Base-by-base conservation (phyloP, 2,329 filamentous ascomycete genomes). In the Pseudogymnoascus sp. region DNA sequence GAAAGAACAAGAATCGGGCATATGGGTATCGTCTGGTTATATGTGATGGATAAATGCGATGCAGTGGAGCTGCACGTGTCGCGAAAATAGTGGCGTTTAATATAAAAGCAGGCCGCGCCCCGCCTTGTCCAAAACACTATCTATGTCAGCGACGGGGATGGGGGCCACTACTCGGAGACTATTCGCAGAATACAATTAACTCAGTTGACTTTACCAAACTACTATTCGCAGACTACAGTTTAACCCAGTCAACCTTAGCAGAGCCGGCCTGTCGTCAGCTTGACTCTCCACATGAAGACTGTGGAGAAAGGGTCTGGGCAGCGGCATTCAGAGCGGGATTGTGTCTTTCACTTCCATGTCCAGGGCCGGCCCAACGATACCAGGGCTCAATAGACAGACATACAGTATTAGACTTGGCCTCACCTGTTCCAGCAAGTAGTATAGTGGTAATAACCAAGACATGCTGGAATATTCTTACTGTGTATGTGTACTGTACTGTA, bases 31-130 rank as follows among this genome's bases (percentile, higher is more conserved):
- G 26, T 33, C 49, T 55, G 49, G 49, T 33, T 55, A 55, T 55
- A 55, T 33, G 49, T 55, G 2, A 31, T 55, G 49, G 49, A 19
- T 55, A 55, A 55, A 55, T 19, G 33, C 49, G n/a, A 55, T 33
- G 12, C 49, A 7, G 29, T 55, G 49, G 49, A 55, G 45, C 49
- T 55, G 26, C 49, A 55, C 49, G 49, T 55, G 49, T 55, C 49
- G 49, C 49, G 49, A 55, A 55, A 55, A 55, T 33, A 55, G 49
- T 55, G 49, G 49, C 49, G 49, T 55, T 55, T 55, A 55, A 55
- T 55, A 55, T 55, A 55, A 33, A 52, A 55, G 49, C 23, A 29
- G n/a, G n/a, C 49, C 26, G 10, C 29, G 49, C 49, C 49, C 26
- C 26, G 49, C 45, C 45, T 49, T 52, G n/a, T 31, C 14, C 45